Base-by-base conservation (phyloP, 163 green algal species). In the Scenedesmus sp. region DNA sequence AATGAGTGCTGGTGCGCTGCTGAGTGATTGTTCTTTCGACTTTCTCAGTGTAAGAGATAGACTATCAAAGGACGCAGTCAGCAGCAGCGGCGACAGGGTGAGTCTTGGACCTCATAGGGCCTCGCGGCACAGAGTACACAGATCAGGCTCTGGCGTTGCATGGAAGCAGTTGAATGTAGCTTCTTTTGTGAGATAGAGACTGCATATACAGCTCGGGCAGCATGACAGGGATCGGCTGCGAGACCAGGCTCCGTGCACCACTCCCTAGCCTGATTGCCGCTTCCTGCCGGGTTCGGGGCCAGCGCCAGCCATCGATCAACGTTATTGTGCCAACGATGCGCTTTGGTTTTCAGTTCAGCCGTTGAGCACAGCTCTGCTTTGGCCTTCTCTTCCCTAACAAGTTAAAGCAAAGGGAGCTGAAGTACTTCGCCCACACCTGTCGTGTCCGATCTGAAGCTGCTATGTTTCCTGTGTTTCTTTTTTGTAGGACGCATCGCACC, bases 21-120 rank as follows among this genome's bases (percentile, higher is more conserved):
- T 79, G 70, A 79, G 70, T 79, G 70, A 79, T 79, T 79, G 70
- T 52, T 79, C 70, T 79, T 79, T 79, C 70, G 70, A 79, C 70
- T 79, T 79, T 13, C 23, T 79, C 4, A 52, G 70, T 79, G 4
- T 23, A 52, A 79, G 70, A 79, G 70, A 79, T 79, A 79, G 70
- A 13, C 13, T 79, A 23, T 52, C 70, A 23, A 79, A 79, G 20
- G 70, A 79, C 23, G 23, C 70, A 23, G 46, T 79, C 70, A 79
- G 70, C 70, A 79, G 70, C 70, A 79, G 70, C 70, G 70, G 70
- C 70, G 46, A 23, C 70, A 79, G 70, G 70, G 70, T 79, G 70
- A 79, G 70, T 79, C 0, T 52, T 79, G 70, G 70, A 79, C 70
- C 23, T 13, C 2, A 6, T 79, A 23, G 23, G 70, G 70, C 70